These are phyloP conservation scores for Exophiala phaeomuriformis DNA, from an alignment of 2,329 filamentous ascomycete species.

Conservation along the genomic window DNA sequence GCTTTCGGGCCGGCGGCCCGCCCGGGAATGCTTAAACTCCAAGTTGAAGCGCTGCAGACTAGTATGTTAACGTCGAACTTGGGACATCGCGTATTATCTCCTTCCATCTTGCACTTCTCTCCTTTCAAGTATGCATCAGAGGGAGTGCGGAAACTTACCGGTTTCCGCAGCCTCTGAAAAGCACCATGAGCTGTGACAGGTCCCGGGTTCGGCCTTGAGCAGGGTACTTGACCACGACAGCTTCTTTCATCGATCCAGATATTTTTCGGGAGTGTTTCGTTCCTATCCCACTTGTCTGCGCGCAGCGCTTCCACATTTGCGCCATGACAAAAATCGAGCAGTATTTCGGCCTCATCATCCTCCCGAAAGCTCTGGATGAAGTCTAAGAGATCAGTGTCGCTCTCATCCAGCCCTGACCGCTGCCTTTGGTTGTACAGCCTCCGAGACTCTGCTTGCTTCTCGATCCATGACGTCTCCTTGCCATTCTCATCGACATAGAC, in stretches of 20 bases:
- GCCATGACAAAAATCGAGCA: background rate
- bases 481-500: background rate
- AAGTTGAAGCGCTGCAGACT: background rate
- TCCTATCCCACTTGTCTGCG: background rate
- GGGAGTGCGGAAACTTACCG: background rate
- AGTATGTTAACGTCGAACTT: background rate
- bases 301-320: background rate
- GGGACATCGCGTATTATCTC: background rate
- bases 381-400: background rate
- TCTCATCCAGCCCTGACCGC: slow-evolving; percentile 20
- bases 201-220: background rate
- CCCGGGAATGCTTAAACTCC: background rate
- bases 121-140: background rate
- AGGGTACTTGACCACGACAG: background rate
- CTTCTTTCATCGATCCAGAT: slow-evolving; percentile 7
- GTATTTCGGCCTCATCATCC: background rate
- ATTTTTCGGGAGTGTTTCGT: background rate
- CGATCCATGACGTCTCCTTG: slow-evolving; percentile 45
- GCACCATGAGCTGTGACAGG: slow-evolving; percentile 5
- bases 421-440: slow-evolving; percentile 50
- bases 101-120: background rate
- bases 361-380: background rate
- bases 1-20: background rate
- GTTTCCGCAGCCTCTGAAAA: background rate
- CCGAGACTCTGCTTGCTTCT: slow-evolving; percentile 44